A percentile compares a stretch with the other conserved stretches of the same genome.
phyloP scores from a whole-genome alignment of 768 basidiomycete genomes.

The Rhodotorula paludigena region DNA sequence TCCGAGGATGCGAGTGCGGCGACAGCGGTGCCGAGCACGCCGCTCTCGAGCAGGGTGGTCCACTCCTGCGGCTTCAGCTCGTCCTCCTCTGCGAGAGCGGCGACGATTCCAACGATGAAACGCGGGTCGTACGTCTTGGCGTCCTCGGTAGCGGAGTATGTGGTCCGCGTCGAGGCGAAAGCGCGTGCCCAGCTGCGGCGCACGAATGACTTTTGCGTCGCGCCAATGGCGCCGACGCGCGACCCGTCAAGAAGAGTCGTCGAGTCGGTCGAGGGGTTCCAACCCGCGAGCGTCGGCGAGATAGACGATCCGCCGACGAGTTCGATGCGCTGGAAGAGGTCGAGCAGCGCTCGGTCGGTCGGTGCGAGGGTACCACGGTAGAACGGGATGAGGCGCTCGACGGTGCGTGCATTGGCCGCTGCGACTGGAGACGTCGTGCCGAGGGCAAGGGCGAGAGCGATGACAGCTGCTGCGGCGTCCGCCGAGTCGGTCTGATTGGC shows the following conservation, averaged over 20 bases:
- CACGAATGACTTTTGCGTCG: constrained; percentile 53
- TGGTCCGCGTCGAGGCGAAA: constrained; percentile 55
- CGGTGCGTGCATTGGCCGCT: constrained; percentile 33
- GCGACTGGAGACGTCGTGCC: constrained; percentile 7
- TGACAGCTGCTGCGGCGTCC: background rate
- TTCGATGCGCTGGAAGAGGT: constrained; percentile 29
- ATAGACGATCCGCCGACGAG: constrained; percentile 50
- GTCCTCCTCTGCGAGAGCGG: constrained; percentile 60
- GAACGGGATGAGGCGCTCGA: constrained; percentile 67
- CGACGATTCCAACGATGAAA: constrained; percentile 65
- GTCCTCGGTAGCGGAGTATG: constrained; percentile 38
- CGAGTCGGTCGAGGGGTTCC: constrained; percentile 56
- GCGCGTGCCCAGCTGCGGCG: constrained; percentile 63
- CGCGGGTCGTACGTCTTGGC: constrained; percentile 71
- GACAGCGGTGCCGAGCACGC: constrained; percentile 67
- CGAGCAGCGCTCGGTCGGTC: constrained; percentile 63
- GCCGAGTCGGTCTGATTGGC: background rate
- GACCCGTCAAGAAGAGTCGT: constrained; percentile 54
- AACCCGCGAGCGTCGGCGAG: constrained; percentile 69
- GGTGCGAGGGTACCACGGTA: constrained; percentile 69
- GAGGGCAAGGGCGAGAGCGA: constrained; percentile 22
- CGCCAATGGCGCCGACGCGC: constrained; percentile 60
- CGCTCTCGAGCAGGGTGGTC: constrained; percentile 80
- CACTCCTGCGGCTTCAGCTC: constrained; percentile 59
- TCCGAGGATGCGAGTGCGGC: constrained; percentile 67